Evolutionary conservation across 805 yeast species (phyloP).

Genomic region (Cephaloascus fragrans): DNA sequence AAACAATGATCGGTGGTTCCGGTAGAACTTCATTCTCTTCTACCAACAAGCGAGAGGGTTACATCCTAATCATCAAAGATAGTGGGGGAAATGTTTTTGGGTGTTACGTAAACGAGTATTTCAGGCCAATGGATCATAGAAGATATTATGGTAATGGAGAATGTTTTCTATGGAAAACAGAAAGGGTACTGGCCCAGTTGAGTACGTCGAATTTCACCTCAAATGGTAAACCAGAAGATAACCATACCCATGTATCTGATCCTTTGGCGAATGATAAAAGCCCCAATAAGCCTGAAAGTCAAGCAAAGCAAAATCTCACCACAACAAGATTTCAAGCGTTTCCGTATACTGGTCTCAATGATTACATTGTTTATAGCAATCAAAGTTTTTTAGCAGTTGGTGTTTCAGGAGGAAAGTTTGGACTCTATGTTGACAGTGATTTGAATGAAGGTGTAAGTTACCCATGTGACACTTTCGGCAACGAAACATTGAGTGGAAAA

Average conservation of each 20-base stretch:
- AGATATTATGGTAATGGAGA: conserved; percentile 91
- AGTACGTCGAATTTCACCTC: neutral
- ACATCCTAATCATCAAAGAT: conserved; percentile 66
- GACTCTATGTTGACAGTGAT: conserved; percentile 77
- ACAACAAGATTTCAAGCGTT: conserved; percentile 57
- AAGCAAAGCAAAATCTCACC: conserved; percentile 2
- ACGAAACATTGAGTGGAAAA: conserved; percentile 54
- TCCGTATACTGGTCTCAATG: conserved; percentile 83
- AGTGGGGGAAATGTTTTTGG: conserved; percentile 60
- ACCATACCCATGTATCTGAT: too few relatives aligned
- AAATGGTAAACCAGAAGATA: neutral
- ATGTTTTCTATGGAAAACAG: conserved; percentile 85
- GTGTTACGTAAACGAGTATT: conserved; percentile 63
- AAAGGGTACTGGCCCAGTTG: conserved; percentile 20
- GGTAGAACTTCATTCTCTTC: conserved; percentile 10
- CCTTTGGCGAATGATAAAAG: too few relatives aligned
- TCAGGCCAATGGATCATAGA: conserved; percentile 61
- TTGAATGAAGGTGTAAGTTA: conserved; percentile 70
- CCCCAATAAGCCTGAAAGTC: too few relatives aligned
- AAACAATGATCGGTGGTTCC: conserved; percentile 16
- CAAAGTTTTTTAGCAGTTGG: conserved; percentile 75
- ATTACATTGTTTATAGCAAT: conserved; percentile 76
- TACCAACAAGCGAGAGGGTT: conserved; percentile 45
- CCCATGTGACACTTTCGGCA: conserved; percentile 79
- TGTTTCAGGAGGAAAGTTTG: conserved; percentile 88